These are phyloP conservation scores for Eleusine coracana DNA, from an alignment of 176 grass and related monocot genomes.

Conservation along the genomic window DNA sequence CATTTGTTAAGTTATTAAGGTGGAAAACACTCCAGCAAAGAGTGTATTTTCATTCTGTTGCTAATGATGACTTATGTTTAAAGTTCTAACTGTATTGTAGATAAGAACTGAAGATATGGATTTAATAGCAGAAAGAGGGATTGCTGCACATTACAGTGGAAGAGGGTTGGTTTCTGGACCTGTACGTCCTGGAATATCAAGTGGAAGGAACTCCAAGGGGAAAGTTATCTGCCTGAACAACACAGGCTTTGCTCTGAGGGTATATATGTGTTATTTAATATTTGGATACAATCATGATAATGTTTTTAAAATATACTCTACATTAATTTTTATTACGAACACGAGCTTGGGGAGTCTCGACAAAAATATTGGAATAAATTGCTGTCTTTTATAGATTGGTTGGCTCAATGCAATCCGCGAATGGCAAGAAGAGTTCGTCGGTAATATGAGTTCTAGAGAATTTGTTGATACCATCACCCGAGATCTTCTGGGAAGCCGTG, in stretches of 20 bases:
- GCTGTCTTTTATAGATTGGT: slow-evolving; percentile 70
- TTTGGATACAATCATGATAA: slow-evolving; percentile 12
- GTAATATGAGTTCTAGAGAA: slow-evolving; percentile 97
- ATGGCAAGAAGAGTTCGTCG: slow-evolving; percentile 99
- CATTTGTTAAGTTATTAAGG: slow-evolving; percentile 28
- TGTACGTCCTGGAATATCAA: slow-evolving; percentile 62
- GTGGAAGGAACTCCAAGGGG: slow-evolving; percentile 73
- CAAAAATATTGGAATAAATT: slow-evolving; percentile 21
- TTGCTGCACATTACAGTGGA: slow-evolving; percentile 95
- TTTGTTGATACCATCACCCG: slow-evolving; percentile 93
- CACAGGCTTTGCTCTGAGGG: slow-evolving; percentile 85
- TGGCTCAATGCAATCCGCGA: slow-evolving; percentile 98
- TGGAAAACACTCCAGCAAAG: slow-evolving; percentile 23
- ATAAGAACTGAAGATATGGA: slow-evolving; percentile 99
- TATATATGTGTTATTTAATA: slow-evolving; percentile 46
- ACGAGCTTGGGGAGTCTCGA: not conserved
- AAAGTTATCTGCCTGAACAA: slow-evolving; percentile 81
- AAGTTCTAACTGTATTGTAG: slow-evolving; percentile 49
- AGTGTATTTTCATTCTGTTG: slow-evolving; percentile 23
- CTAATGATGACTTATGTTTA: not conserved
- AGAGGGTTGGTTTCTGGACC: slow-evolving; percentile 65
- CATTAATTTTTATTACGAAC: slow-evolving; percentile 15
- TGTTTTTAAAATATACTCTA: slow-evolving; percentile 23
- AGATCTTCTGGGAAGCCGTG: slow-evolving; percentile 90
- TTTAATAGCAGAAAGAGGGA: slow-evolving; percentile 99